Evolutionary conservation across 2,329 filamentous ascomycete species (phyloP).

Genomic region (Microsporum canis): DNA sequence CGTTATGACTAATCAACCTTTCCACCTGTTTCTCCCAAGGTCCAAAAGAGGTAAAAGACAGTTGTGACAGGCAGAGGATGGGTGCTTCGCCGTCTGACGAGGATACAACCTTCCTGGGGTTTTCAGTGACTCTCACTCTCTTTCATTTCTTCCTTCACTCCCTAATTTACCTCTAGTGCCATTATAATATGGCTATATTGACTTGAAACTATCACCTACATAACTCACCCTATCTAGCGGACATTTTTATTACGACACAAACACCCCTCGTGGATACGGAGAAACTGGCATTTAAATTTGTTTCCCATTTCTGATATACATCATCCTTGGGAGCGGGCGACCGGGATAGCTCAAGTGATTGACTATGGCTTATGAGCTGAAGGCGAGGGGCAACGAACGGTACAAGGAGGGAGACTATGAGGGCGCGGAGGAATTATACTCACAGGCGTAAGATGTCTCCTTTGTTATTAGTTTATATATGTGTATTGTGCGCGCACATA

Average conservation of each 20-base stretch:
- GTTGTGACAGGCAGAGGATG: background rate
- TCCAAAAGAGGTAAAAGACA: background rate
- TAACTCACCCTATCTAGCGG: background rate
- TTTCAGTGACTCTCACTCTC: background rate
- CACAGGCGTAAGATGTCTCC: slow-evolving; percentile 31
- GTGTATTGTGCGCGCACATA: background rate
- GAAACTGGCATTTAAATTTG: background rate
- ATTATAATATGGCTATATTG: background rate
- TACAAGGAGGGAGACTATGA: slow-evolving; percentile 36
- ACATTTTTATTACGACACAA: background rate
- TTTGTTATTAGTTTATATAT: background rate
- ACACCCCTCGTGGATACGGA: background rate
- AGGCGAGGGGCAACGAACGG: slow-evolving; percentile 36
- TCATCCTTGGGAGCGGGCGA: background rate
- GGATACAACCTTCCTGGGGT: background rate
- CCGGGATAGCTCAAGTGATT: background rate
- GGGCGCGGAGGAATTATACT: slow-evolving; percentile 37
- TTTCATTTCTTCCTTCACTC: background rate
- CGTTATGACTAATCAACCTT: background rate
- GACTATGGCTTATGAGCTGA: slow-evolving; percentile 30
- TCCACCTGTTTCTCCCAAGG: background rate
- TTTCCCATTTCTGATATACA: background rate
- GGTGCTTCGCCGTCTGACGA: background rate
- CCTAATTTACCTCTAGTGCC: background rate
- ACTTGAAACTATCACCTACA: background rate